Conservation (phyloP, 2,329 filamentous ascomycete genomes). For the Peltaster fructicola region DNA sequence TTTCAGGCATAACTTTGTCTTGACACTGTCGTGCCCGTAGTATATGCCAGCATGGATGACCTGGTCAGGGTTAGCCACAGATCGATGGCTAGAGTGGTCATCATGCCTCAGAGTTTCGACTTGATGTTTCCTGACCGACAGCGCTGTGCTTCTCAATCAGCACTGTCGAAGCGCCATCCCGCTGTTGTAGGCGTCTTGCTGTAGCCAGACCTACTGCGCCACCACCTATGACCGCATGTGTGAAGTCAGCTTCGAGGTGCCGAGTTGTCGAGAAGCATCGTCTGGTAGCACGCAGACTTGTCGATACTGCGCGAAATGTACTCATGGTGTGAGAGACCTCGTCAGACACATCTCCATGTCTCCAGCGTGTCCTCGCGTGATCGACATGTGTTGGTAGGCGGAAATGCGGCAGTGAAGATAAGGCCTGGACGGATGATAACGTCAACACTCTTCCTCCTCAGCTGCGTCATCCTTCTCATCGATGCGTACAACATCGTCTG, state of each 20-base stretch:
- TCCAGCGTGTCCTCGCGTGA: no score
- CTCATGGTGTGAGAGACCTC: no score
- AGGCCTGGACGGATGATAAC: no score
- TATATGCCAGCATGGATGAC: conserved; percentile 94
- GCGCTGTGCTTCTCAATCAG: conserved; percentile 63
- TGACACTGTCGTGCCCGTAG: conserved; percentile 60
- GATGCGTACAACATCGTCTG: no score
- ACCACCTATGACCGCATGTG: conserved; percentile 49
- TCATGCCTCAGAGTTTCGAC: conserved; percentile 65
- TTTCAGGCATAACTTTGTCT: conserved; percentile 64
- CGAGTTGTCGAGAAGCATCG: conserved; percentile 27
- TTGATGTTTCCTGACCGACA: conserved; percentile 71
- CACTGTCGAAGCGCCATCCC: conserved; percentile 46
- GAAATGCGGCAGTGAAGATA: no score
- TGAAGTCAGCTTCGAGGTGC: conserved; percentile 37
- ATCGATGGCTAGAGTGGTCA: conserved; percentile 1
- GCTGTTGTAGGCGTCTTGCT: conserved; percentile 50
- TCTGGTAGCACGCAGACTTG: conserved; percentile 2
- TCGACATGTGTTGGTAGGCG: no score
- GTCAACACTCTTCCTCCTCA: no score
- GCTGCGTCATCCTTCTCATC: no score
- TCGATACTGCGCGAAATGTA: conserved; percentile 3
- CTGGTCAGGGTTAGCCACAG: conserved; percentile 19
- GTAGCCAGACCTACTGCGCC: conserved; percentile 68
- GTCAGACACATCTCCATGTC: no score